Conservation (phyloP, 352 stramenopile species). For the Pythium dissotocum region DNA sequence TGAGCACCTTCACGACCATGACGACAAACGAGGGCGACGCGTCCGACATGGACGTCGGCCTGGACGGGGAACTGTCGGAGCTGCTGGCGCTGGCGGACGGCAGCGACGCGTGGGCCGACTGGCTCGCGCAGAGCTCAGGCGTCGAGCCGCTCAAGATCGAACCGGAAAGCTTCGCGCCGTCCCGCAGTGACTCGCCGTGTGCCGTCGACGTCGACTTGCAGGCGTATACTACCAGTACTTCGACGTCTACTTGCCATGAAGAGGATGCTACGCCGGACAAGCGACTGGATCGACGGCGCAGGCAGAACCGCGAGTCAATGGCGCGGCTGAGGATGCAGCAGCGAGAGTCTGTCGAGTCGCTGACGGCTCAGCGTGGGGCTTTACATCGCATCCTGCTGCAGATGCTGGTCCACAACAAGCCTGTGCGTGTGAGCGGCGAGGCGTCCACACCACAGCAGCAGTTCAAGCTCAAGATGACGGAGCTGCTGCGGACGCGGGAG, state of each 20-base stretch:
- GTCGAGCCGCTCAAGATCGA: conserved; percentile 1
- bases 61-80: conserved; percentile 6
- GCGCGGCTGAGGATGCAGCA: neutral
- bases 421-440: neutral
- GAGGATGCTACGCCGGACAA: neutral
- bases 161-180: neutral
- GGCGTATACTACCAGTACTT: no score
- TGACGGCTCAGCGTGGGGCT: neutral
- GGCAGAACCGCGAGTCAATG: conserved; percentile 4
- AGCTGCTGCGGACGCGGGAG: conserved; percentile 5
- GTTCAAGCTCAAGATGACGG: neutral
- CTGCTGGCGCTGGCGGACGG: conserved; percentile 6
- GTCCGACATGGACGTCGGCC: neutral
- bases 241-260: no score
- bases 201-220: neutral
- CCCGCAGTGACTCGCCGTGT: conserved; percentile 10
- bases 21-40: neutral
- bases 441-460: neutral
- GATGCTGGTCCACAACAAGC: conserved; percentile 8
- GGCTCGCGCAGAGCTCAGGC: neutral
- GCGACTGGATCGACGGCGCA: neutral
- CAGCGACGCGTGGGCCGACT: neutral
- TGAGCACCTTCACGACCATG: no score
- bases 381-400: neutral
- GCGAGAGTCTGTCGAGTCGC: neutral